Evolutionary conservation across 202 grass and related monocot genomes (phyloP).

Genomic region (Setaria viridis): DNA sequence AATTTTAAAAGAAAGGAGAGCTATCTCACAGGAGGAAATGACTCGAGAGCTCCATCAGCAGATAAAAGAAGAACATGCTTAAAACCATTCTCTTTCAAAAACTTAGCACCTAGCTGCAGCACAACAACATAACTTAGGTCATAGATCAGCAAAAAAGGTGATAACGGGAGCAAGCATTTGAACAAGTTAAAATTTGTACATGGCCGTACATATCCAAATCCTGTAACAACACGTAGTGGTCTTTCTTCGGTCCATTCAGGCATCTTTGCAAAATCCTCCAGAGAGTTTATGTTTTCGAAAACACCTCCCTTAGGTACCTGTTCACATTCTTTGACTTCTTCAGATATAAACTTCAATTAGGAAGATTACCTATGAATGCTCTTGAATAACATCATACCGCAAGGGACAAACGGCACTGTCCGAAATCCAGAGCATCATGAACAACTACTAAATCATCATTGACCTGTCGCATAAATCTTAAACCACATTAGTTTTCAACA

Average conservation of each 20-base stretch:
- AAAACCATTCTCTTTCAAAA: conserved; percentile 82
- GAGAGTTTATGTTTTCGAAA: conserved; percentile 85
- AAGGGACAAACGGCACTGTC: conserved; percentile 84
- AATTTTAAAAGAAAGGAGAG: conserved; percentile 14
- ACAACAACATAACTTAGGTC: conserved; percentile 46
- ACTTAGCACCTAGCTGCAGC: conserved; percentile 78
- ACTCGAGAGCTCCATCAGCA: conserved; percentile 93
- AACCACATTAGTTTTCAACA: background rate
- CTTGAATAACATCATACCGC: conserved; percentile 65
- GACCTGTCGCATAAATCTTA: conserved; percentile 55
- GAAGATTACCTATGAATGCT: conserved; percentile 26
- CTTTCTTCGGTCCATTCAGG: conserved; percentile 84
- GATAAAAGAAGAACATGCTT: conserved; percentile 70
- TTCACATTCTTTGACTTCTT: conserved; percentile 40
- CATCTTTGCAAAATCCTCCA: conserved; percentile 84
- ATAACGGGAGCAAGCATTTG: background rate
- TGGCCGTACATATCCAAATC: conserved; percentile 81
- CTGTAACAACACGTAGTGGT: conserved; percentile 87
- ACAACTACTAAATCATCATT: conserved; percentile 87
- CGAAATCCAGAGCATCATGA: conserved; percentile 89
- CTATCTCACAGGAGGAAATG: conserved; percentile 88
- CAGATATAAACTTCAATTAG: conserved; percentile 35
- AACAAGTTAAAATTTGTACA: conserved; percentile 14
- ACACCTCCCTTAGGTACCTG: conserved; percentile 95
- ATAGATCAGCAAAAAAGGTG: conserved; percentile 23